Base-by-base conservation (phyloP, 805 yeast species). In the Sugiyamaella lignohabitans region DNA sequence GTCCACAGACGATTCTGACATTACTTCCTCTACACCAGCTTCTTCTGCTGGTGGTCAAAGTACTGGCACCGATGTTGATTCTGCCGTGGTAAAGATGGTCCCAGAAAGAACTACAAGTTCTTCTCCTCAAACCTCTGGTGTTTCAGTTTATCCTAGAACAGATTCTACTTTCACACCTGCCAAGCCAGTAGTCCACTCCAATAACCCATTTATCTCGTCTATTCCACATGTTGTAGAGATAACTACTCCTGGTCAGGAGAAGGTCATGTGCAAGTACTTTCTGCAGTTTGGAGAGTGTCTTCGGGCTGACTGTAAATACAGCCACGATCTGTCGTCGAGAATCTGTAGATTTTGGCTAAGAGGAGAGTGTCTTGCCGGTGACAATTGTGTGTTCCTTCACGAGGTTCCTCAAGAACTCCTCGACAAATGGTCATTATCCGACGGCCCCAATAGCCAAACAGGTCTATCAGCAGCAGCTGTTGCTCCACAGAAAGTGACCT, bases 281-380 rank as follows among this genome's bases (percentile, higher is more conserved):
- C 53, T 71, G 4, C 66, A 65, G 35, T 59, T 58, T 22, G 78
- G 78, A 1, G 58, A 61, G 17, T 73, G 78, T 45, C 54, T 69
- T 10, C 64, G 76, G 11, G 53, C 67, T 3, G 76, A 72, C 49
- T 73, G 78, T 57, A 64, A 64, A 48, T 73, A 71, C 47, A 62
- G 72, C 43, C 78, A 73, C 54, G 76, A 74, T 47, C 42, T 72
- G 24, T 59, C 69, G 1, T 54, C 62, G n/a, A 58, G 71, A 20
- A 64, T 69, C 5, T 73, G 78, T 48, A 60, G 73, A 23, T 74
- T 68, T 54, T 73, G 78, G 78, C 57, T 73, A 4, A 67, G 66
- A 32, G 73, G 74, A 1, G 57, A 60, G 8, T 73, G 78, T 50
- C 42, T 67, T 4, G 71, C 73, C 4, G 76, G 75, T 6, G 67